Conservation (phyloP, 352 stramenopile genomes). For the Phytopythium vexans region DNA sequence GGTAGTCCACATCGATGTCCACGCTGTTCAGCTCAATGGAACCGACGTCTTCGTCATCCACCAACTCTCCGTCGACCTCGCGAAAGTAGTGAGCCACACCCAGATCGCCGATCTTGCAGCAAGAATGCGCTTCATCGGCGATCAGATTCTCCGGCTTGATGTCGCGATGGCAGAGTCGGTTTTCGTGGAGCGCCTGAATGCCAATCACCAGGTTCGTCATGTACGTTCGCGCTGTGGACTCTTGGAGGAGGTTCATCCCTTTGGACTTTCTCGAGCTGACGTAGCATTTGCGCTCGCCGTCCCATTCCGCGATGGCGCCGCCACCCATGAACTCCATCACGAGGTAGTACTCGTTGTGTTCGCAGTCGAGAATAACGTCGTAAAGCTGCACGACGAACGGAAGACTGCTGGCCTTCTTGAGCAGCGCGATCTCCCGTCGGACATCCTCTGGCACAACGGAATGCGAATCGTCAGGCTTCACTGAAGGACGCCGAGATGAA, state of each 20-base stretch:
- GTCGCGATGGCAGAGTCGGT: constrained; percentile 78
- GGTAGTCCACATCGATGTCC: constrained; percentile 5
- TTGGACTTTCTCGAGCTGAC: constrained; percentile 36
- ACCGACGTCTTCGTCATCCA: constrained; percentile 48
- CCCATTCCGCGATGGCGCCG: constrained; percentile 75
- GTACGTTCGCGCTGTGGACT: constrained; percentile 49
- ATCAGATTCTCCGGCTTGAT: constrained; percentile 87
- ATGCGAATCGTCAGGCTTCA: not conserved
- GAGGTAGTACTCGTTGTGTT: constrained; percentile 57
- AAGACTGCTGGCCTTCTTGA: constrained; percentile 71
- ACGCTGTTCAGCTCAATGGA: constrained; percentile 48
- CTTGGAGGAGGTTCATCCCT: constrained; percentile 34
- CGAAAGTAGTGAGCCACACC: constrained; percentile 78
- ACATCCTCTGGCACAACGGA: constrained; percentile 50
- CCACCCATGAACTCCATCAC: constrained; percentile 88
- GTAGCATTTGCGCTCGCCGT: constrained; percentile 61
- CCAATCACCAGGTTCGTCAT: constrained; percentile 60
- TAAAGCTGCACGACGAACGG: constrained; percentile 64
- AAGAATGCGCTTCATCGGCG: constrained; percentile 42
- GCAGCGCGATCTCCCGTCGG: constrained; percentile 64
- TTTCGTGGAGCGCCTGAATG: constrained; percentile 70
- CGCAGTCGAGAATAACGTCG: constrained; percentile 72
- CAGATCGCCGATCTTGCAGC: constrained; percentile 82
- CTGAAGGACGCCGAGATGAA: constrained; percentile 9
- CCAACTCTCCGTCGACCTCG: constrained; percentile 42